These are phyloP conservation scores for Capsicum chinense DNA, from an alignment of 257 asterid species.

Conservation along the genomic window DNA sequence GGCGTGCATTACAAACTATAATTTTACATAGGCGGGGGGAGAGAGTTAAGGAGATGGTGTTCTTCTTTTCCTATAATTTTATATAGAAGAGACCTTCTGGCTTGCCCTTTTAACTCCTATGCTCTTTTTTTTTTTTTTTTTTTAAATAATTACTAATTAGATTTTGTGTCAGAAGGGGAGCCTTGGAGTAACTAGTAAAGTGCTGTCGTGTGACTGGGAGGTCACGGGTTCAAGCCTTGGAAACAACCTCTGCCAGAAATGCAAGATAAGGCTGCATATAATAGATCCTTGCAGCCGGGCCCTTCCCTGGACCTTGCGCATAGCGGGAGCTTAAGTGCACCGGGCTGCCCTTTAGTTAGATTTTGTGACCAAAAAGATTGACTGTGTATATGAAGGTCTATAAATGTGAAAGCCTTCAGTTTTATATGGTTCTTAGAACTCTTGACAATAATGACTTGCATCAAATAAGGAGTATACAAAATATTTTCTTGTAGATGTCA, in stretches of 20 bases:
- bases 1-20: not conserved
- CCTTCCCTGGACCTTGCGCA: too few species aligned
- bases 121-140: not conserved
- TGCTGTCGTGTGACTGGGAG: too few species aligned
- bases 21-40: not conserved
- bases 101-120: constrained; percentile 14
- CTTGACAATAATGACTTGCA: not conserved
- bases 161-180: too few species aligned
- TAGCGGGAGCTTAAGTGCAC: too few species aligned
- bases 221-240: too few species aligned
- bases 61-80: not conserved
- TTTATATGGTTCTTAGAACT: not conserved
- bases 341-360: not conserved
- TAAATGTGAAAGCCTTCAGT: not conserved
- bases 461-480: constrained; percentile 13
- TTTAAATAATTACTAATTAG: not conserved
- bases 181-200: too few species aligned
- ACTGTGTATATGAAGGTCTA: not conserved
- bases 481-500: constrained; percentile 12
- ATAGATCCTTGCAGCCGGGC: too few species aligned
- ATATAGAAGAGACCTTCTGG: not conserved
- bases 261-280: too few species aligned
- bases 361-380: constrained; percentile 8
- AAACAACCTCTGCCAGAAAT: too few species aligned
- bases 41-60: not conserved